Conservation (phyloP, 225 moss, liverwort and hornwort genomes). For the Anthoceros angustus region DNA sequence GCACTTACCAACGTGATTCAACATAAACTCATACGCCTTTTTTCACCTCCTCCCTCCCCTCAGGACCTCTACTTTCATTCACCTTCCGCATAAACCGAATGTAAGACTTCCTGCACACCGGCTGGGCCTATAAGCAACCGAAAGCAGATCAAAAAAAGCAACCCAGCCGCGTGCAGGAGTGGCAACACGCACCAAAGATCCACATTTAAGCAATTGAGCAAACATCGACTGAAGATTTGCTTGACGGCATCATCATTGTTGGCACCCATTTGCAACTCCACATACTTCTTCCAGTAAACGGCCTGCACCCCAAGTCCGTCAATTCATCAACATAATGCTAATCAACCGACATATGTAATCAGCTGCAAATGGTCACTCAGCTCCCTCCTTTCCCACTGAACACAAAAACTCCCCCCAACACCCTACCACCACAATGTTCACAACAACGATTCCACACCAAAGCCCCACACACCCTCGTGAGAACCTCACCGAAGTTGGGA, state of each 20-base stretch:
- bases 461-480: background rate
- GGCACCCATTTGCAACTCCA: constrained; percentile 75
- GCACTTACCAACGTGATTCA: constrained; percentile 67
- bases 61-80: constrained; percentile 56
- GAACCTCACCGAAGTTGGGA: constrained; percentile 3
- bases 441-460: background rate
- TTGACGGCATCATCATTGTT: constrained; percentile 82
- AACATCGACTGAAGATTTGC: constrained; percentile 82
- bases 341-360: background rate
- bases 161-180: background rate
- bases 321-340: background rate
- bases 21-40: constrained; percentile 97
- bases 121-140: background rate
- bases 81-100: constrained; percentile 75
- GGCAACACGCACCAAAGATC: constrained; percentile 56
- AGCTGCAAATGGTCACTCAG: background rate
- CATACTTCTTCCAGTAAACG: constrained; percentile 74
- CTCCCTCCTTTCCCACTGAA: background rate
- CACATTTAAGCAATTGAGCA: constrained; percentile 77
- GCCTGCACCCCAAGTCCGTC: constrained; percentile 29
- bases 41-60: constrained; percentile 87
- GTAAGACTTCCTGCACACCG: constrained; percentile 62
- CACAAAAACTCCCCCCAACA: too few relatives aligned
- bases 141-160: background rate
- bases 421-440: background rate